phyloP scores from a whole-genome alignment of 2,329 filamentous ascomycete species.

The Ophiostoma sp. region DNA sequence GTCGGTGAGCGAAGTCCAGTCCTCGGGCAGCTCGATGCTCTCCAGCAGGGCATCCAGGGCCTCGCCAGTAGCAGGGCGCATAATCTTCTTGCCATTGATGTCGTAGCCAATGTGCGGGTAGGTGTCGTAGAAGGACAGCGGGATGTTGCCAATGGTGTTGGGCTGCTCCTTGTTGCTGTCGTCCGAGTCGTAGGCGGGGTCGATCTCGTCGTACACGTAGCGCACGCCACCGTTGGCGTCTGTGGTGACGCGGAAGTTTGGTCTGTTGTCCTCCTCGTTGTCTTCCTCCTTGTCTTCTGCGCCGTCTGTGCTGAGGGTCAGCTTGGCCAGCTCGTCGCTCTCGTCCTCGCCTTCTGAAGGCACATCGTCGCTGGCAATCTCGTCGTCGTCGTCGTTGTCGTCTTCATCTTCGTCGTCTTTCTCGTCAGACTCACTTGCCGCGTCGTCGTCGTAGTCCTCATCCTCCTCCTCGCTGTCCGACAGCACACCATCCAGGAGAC shows the following conservation, averaged over 20 bases:
- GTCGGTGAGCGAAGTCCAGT: conserved; percentile 94
- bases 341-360: conserved; percentile 42
- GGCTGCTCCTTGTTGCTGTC: conserved; percentile 70
- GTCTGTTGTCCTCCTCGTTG: conserved; percentile 38
- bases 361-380: conserved; percentile 37
- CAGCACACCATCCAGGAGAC: conserved; percentile 51
- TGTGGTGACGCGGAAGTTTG: conserved; percentile 55
- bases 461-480: conserved; percentile 55
- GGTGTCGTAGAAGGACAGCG: conserved; percentile 89
- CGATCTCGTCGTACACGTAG: conserved; percentile 90
- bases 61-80: conserved; percentile 89
- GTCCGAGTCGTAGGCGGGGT: conserved; percentile 93
- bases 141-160: conserved; percentile 95
- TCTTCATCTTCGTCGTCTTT: conserved; percentile 38
- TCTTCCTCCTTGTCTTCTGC: conserved; percentile 34
- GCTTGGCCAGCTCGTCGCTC: conserved; percentile 36
- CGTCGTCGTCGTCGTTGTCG: conserved; percentile 46
- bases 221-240: conserved; percentile 88
- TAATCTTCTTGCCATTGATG: conserved; percentile 97
- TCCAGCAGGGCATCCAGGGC: conserved; percentile 90
- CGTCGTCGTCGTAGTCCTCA: conserved; percentile 46
- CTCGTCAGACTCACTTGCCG: conserved; percentile 37
- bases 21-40: conserved; percentile 93
- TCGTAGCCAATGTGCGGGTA: conserved; percentile 98
- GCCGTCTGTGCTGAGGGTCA: conserved; percentile 34